Conservation (phyloP, 371 early-diverging fungal genomes). For the Mucor indicus region DNA sequence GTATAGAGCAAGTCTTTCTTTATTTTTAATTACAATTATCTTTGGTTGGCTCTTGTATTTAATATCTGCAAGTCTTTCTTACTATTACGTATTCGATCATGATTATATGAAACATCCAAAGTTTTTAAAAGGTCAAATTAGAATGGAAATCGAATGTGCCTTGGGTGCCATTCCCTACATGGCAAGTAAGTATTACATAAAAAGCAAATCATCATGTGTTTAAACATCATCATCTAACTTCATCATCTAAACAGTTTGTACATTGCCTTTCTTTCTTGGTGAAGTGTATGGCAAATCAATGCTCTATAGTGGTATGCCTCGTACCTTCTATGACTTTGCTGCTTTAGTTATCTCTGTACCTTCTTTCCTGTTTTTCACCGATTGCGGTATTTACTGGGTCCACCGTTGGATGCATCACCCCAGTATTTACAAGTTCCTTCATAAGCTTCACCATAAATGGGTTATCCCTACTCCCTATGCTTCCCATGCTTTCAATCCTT, state of each 20-base stretch:
- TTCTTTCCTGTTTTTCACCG: constrained; percentile 86
- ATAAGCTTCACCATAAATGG: constrained; percentile 71
- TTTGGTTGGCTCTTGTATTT: constrained; percentile 84
- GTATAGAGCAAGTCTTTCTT: constrained; percentile 65
- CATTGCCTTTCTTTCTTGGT: constrained; percentile 86
- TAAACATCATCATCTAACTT: not conserved
- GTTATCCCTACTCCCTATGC: constrained; percentile 89
- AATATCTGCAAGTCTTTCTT: constrained; percentile 69
- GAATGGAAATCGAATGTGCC: constrained; percentile 80
- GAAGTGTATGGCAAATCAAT: constrained; percentile 86
- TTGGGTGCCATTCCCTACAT: constrained; percentile 78
- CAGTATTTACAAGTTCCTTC: constrained; percentile 77
- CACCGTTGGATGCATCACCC: constrained; percentile 91
- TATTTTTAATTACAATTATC: constrained; percentile 65
- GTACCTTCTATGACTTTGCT: constrained; percentile 41
- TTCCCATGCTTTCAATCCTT: constrained; percentile 91
- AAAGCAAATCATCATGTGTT: not conserved
- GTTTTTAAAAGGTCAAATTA: constrained; percentile 85
- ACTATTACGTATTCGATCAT: constrained; percentile 84
- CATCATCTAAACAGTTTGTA: constrained; percentile 47
- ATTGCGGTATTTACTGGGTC: constrained; percentile 92
- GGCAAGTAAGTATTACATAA: constrained; percentile 33
- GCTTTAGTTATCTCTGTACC: constrained; percentile 65
- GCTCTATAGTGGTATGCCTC: constrained; percentile 61
- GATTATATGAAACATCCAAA: constrained; percentile 88